Base-by-base conservation (phyloP, 371 early-diverging fungal genomes). In the Neoconidiobolus thromboides region DNA sequence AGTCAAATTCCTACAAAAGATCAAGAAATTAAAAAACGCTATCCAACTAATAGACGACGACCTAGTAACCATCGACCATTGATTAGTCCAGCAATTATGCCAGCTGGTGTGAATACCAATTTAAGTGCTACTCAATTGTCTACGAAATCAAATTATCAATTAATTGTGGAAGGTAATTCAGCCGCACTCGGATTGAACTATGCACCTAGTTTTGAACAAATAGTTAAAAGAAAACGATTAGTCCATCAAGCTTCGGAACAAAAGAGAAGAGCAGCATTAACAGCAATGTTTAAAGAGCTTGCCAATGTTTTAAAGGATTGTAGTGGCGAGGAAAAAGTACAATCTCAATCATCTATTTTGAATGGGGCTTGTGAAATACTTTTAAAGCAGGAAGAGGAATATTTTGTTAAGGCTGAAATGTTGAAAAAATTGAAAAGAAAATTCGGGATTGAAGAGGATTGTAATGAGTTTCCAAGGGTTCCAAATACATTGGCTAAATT, bases 201-300 rank as follows among this genome's bases (percentile, higher is more conserved):
- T 15, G 26, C 41, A 6, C 41, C 43, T 37, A 40, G 44, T 12
- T 46, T 57, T 7, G 47, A 46, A 46, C 47, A 42, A 40, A 42
- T 43, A 12, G 57, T 57, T 15, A 57, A 57, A 14, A 14, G 57
- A 5, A 57, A 57, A 41, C 57, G 54, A 9, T 14, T 43, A 10
- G 43, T 43, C 47, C 57, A 57, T 37, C 43, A 57, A 36, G 44
- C 15, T 15, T 43, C 43, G 6, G 57, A 57, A 41, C 57, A 57
- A 37, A 41, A 57, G 43, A 7, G 57, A 9, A 41, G 57, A n/a
- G 57, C 57, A n/a, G 44, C 36, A 3, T 9, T 57, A 9, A 44
- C 57, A 40, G 40, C 44, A 12, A 40, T 14, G 14, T 57, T 57
- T 40, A 57, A 57, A 44, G 40, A 57, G 57, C 43, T 57, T 12